phyloP scores from a whole-genome alignment of 768 basidiomycete genomes.

The Hemileccinum rubropunctum region DNA sequence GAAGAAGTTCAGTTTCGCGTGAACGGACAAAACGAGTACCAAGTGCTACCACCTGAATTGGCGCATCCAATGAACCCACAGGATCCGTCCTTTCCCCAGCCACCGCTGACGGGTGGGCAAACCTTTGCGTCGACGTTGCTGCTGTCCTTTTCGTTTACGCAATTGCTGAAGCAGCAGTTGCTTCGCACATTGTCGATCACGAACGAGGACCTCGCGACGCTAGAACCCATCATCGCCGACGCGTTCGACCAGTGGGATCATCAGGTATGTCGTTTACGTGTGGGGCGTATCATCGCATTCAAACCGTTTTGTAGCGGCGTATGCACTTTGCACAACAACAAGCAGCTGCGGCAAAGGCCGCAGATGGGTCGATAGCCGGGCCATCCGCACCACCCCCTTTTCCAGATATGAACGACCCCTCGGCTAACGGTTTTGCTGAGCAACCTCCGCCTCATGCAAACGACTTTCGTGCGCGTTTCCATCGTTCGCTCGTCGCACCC shows the following conservation, averaged over 20 bases:
- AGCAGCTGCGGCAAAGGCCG: conserved; percentile 27
- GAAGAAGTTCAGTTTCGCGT: conserved; percentile 69
- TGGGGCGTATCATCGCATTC: neutral
- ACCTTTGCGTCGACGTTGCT: conserved; percentile 78
- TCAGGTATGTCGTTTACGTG: conserved; percentile 47
- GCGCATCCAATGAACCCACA: conserved; percentile 36
- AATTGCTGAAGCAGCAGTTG: conserved; percentile 71
- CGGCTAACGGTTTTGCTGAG: conserved; percentile 25
- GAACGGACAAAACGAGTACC: conserved; percentile 41
- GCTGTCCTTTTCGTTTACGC: conserved; percentile 72
- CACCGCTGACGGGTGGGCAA: conserved; percentile 55
- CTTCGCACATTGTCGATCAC: conserved; percentile 71
- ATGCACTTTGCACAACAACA: conserved; percentile 43
- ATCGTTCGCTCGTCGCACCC: conserved; percentile 55
- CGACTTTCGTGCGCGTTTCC: conserved; percentile 68
- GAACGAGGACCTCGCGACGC: conserved; percentile 71
- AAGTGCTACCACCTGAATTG: conserved; percentile 36
- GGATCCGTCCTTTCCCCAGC: conserved; percentile 64
- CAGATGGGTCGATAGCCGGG: conserved; percentile 28
- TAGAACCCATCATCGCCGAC: conserved; percentile 78
- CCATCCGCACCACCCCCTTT: conserved; percentile 29
- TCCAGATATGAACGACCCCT: conserved; percentile 32
- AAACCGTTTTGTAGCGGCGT: conserved; percentile 36
- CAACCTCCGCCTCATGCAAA: conserved; percentile 35
- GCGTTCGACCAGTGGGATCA: conserved; percentile 88